phyloP scores from a whole-genome alignment of 2,329 filamentous ascomycete genomes.

The Exophiala alcalophila region DNA sequence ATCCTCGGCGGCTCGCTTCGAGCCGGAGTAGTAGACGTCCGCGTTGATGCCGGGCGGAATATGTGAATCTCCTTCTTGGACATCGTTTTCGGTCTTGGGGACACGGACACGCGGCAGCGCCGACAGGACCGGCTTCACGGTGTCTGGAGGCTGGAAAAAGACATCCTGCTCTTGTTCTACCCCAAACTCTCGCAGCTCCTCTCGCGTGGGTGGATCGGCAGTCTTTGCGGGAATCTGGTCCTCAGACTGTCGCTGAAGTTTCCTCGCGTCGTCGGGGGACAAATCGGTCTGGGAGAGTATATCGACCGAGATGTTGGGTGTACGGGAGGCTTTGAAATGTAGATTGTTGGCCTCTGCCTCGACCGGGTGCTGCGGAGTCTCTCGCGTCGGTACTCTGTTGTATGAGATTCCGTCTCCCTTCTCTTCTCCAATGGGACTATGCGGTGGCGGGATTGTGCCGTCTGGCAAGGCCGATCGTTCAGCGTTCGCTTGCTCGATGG shows the following conservation, averaged over 20 bases:
- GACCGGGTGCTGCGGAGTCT: conserved; percentile 31
- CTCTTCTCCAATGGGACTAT: conserved; percentile 20
- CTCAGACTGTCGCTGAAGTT: conserved; percentile 50
- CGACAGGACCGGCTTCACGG: conserved; percentile 48
- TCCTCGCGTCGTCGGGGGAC: conserved; percentile 45
- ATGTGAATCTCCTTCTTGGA: conserved; percentile 43
- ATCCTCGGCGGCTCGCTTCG: conserved; percentile 31
- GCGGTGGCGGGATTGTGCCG: conserved; percentile 46
- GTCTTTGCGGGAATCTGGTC: conserved; percentile 52
- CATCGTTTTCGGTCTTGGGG: conserved; percentile 50
- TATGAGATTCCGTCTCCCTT: conserved; percentile 24
- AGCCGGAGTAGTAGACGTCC: conserved; percentile 51
- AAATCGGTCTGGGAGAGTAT: conserved; percentile 42
- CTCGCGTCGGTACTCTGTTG: conserved; percentile 29
- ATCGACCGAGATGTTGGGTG: too few species aligned
- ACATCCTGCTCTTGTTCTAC: conserved; percentile 57
- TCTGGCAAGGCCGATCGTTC: conserved; percentile 47
- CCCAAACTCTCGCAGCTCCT: conserved; percentile 34
- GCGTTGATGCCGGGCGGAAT: conserved; percentile 50
- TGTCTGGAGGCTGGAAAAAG: conserved; percentile 53
- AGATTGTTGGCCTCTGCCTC: conserved; percentile 34
- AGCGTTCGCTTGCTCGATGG: conserved; percentile 48
- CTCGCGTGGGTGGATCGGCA: conserved; percentile 42
- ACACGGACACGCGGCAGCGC: conserved; percentile 56
- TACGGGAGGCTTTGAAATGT: conserved; percentile 40